A percentile compares a stretch with the other conserved stretches of the same genome.
These are phyloP conservation scores for Leucoagaricus sp. DNA, from an alignment of 1,284 basidiomycete species.

Conservation along the genomic window DNA sequence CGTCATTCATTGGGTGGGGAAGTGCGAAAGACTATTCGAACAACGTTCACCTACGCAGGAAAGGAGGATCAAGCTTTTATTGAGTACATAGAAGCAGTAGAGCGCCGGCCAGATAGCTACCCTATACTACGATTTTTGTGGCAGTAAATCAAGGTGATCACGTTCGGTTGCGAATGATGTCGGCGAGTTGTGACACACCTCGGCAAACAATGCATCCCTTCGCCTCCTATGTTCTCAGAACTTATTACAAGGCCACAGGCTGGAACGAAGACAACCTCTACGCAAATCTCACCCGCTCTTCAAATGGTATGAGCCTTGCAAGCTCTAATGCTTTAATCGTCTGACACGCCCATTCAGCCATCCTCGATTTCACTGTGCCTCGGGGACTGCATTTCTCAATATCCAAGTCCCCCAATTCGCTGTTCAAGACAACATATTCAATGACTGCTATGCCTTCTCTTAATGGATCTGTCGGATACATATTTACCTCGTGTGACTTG, in stretches of 20 bases:
- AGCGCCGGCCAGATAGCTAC: background rate
- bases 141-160: background rate
- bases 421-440: conserved; percentile 90
- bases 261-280: conserved; percentile 98
- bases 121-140: conserved; percentile 1
- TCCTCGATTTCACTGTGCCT: conserved; percentile 85
- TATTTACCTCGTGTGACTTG: conserved; percentile 85
- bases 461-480: conserved; percentile 92
- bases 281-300: conserved; percentile 87
- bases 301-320: conserved; percentile 62
- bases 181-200: background rate
- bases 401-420: conserved; percentile 86
- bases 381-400: conserved; percentile 79
- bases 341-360: conserved; percentile 48
- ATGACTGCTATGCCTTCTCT: conserved; percentile 91
- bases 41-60: background rate
- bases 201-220: conserved; percentile 72
- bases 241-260: conserved; percentile 87
- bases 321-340: background rate
- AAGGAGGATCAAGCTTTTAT: background rate
- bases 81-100: conserved; percentile 6
- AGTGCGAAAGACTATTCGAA: background rate
- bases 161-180: background rate
- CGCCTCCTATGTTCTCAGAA: conserved; percentile 84
- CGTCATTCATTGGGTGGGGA: background rate